Conservation (phyloP, 257 asterid genomes). For the Petrea volubilis region DNA sequence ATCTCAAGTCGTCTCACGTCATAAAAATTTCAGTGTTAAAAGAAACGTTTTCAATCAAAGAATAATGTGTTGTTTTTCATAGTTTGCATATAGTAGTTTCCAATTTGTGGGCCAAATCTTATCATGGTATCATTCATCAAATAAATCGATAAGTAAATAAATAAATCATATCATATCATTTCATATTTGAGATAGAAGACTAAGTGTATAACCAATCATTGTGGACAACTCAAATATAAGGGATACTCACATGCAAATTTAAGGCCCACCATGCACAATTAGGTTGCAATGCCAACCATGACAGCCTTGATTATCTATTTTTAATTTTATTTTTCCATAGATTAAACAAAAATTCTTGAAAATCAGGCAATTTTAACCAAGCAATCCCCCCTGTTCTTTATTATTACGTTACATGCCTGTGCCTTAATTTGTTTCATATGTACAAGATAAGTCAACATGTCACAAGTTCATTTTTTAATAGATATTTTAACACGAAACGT, state of each 20-base stretch:
- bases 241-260: slow-evolving; percentile 22
- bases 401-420: too few species aligned
- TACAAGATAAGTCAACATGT: neutral
- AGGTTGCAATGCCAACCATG: neutral
- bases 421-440: too few species aligned
- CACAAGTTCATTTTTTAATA: too few species aligned
- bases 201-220: neutral
- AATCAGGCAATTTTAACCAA: neutral
- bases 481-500: too few species aligned
- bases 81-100: neutral
- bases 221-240: slow-evolving; percentile 20
- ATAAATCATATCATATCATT: neutral
- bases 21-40: neutral
- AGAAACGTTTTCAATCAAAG: neutral
- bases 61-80: neutral
- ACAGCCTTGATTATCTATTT: neutral
- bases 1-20: too few species aligned
- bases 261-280: neutral
- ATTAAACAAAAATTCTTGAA: neutral
- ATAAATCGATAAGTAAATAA: neutral
- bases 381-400: neutral
- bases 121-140: neutral
- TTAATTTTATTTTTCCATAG: neutral
- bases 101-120: slow-evolving; percentile 3
- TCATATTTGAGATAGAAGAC: neutral